Evolutionary conservation across 2,329 filamentous ascomycete genomes (phyloP).

Genomic region (Colletotrichum ledebouriae): DNA sequence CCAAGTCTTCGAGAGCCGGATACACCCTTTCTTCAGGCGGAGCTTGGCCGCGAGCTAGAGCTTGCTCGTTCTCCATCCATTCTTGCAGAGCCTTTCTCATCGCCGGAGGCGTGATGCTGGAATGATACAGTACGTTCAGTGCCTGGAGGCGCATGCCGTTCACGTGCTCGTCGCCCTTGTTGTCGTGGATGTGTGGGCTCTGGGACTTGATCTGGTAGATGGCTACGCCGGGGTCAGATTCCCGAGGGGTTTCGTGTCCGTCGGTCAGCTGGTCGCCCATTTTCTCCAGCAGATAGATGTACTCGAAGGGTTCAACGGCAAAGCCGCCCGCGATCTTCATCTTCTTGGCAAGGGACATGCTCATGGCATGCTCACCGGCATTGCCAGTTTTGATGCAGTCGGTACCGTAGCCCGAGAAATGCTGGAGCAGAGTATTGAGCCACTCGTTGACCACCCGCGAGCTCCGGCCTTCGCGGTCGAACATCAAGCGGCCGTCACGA

Average conservation of each 20-base stretch:
- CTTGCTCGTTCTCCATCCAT: constrained; percentile 3
- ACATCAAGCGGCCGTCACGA: constrained; percentile 9
- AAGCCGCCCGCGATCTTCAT: constrained; percentile 28
- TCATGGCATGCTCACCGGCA: constrained; percentile 31
- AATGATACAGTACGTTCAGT: constrained; percentile 23
- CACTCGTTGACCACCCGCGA: constrained; percentile 15
- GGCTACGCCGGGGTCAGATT: not conserved
- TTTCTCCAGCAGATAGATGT: constrained; percentile 15
- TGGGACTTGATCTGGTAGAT: constrained; percentile 30
- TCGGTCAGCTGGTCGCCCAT: not conserved
- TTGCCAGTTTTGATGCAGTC: constrained; percentile 23
- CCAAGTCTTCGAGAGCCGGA: constrained; percentile 11
- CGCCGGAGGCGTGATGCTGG: constrained; percentile 4
- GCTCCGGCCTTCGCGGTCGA: constrained; percentile 15
- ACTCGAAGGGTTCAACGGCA: constrained; percentile 28
- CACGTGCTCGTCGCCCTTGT: constrained; percentile 33
- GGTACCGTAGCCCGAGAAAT: constrained; percentile 18
- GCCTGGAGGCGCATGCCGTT: constrained; percentile 22
- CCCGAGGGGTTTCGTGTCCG: not conserved
- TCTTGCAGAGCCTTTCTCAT: constrained; percentile 22
- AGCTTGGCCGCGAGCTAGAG: not conserved
- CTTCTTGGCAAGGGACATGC: constrained; percentile 21
- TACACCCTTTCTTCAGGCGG: constrained; percentile 24
- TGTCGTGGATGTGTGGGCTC: constrained; percentile 30
- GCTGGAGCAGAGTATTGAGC: constrained; percentile 19